phyloP scores from a whole-genome alignment of 495 filamentous ascomycete species.

The Annulohypoxylon nitens region DNA sequence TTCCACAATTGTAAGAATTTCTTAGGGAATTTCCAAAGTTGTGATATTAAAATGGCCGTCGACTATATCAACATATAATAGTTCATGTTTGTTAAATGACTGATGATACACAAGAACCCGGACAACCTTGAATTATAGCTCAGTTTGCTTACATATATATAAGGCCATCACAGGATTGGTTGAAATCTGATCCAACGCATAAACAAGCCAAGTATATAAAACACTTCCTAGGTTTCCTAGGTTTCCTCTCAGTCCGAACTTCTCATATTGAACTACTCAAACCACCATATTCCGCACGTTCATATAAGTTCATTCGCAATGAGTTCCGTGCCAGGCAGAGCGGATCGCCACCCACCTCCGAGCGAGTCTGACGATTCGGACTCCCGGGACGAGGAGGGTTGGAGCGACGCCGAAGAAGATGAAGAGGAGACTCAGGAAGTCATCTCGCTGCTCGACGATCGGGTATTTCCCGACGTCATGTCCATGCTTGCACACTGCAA shows the following conservation, averaged over 20 bases:
- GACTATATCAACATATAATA: conserved; percentile 28
- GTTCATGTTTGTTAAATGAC: conserved; percentile 10
- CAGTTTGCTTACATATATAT: conserved; percentile 30
- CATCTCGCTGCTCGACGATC: conserved; percentile 77
- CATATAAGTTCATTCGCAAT: conserved; percentile 23
- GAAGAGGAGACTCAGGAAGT: conserved; percentile 70
- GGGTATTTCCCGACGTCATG: conserved; percentile 72
- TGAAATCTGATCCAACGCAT: neutral
- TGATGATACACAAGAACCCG: conserved; percentile 7
- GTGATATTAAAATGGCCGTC: conserved; percentile 36
- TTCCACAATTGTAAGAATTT: conserved; percentile 44
- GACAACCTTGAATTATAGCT: conserved; percentile 29
- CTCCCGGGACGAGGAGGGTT: conserved; percentile 70
- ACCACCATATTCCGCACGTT: neutral
- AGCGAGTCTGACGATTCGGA: conserved; percentile 47
- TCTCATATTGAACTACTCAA: conserved; percentile 7
- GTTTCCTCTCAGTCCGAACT: neutral
- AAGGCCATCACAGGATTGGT: conserved; percentile 6
- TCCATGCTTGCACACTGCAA: conserved; percentile 81
- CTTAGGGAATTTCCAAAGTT: conserved; percentile 26
- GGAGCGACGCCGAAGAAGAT: conserved; percentile 80
- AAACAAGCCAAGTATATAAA: neutral
- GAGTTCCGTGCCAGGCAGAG: conserved; percentile 28
- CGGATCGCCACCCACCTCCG: conserved; percentile 17
- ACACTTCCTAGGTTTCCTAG: neutral